These are phyloP conservation scores for Sporothrix sp. DNA, from an alignment of 2,329 filamentous ascomycete species.

Conservation along the genomic window DNA sequence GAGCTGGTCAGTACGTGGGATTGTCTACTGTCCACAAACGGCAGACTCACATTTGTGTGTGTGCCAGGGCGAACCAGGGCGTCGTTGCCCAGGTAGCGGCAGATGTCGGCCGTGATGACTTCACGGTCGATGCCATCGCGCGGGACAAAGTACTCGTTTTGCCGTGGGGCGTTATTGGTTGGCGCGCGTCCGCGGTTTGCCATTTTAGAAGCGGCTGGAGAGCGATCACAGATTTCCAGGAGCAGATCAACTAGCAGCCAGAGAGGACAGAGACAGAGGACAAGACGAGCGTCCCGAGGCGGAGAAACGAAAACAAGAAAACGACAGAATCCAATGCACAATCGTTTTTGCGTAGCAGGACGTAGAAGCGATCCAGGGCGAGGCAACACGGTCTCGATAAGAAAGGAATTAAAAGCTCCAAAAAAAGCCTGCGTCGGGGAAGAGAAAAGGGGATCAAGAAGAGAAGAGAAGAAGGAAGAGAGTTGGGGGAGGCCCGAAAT, in stretches of 20 bases:
- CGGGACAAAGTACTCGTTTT: slow-evolving; percentile 73
- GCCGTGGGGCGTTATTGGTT: slow-evolving; percentile 28
- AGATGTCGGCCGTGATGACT: slow-evolving; percentile 76
- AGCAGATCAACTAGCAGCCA: too few relatives aligned
- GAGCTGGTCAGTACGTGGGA: slow-evolving; percentile 3
- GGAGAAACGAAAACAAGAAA: not conserved
- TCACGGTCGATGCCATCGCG: slow-evolving; percentile 74
- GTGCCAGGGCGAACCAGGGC: slow-evolving; percentile 66
- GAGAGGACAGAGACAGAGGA: not conserved
- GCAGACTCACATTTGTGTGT: slow-evolving; percentile 55
- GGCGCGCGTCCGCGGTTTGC: slow-evolving; percentile 1
- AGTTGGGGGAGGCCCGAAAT: slow-evolving; percentile 15
- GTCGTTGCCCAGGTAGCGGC: slow-evolving; percentile 75
- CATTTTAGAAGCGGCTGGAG: not conserved
- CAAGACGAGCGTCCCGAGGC: too few relatives aligned
- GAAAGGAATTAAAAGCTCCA: too few relatives aligned
- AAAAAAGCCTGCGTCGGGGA: not conserved
- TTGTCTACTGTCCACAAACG: not conserved
- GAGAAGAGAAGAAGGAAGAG: not conserved
- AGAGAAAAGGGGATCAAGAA: not conserved
- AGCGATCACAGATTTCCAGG: not conserved
- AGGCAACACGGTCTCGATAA: not conserved
- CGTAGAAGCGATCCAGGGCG: not conserved
- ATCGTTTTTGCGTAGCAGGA: not conserved
- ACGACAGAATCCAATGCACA: not conserved